Evolutionary conservation across 257 asterid species (phyloP), one percentile per base, ranked within the genome.

Genomic region (Solanum clarkiae): DNA sequence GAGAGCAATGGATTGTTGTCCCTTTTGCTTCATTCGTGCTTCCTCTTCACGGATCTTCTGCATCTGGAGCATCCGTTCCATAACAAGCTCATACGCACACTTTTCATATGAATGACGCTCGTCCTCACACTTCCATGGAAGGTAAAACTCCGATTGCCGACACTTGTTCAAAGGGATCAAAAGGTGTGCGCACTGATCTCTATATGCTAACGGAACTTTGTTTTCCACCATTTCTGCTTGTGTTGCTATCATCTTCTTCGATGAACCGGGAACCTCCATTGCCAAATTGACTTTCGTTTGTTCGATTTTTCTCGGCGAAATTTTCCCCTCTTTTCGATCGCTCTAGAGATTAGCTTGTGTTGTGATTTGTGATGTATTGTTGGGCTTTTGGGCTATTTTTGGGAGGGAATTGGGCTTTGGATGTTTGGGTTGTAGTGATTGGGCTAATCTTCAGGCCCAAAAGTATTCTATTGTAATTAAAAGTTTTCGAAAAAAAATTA

Each of bases 41-140:
- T 69, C 95, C 49, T 93, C 94, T 89, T 92, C 95, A n/a, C 98
- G 98, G 92, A 94, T 93, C 97, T 94, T 94, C 95, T 93, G 95
- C 99, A 95, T 93, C 92, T 95, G 98, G 16, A 96, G 97, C 99
- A 96, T 95, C 85, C 98, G 92, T 82, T 96, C 98, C 99, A 96
- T 96, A 20, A 96, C 97, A 84, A 96, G 98, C 89, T 95, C 99
- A 93, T 96, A 96, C 79, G 83, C 98, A 84, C 99, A 96, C 90
- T 96, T 96, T 86, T 96, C 98, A 20, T 96, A 96, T 44, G 92
- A 8, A 85, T 94, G 98, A 86, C 98, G 96, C 86, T 95, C 98
- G 13, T 88, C 53, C 86, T 88, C 98, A 86, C 98, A 95, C 91
- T 96, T 96, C 98, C 99, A 96, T 0, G 99, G 99, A n/a, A 94